A percentile compares a stretch with the other conserved stretches of the same genome.
phyloP scores from a whole-genome alignment of 2,329 filamentous ascomycete species.

The Bipolaris bicolor region DNA sequence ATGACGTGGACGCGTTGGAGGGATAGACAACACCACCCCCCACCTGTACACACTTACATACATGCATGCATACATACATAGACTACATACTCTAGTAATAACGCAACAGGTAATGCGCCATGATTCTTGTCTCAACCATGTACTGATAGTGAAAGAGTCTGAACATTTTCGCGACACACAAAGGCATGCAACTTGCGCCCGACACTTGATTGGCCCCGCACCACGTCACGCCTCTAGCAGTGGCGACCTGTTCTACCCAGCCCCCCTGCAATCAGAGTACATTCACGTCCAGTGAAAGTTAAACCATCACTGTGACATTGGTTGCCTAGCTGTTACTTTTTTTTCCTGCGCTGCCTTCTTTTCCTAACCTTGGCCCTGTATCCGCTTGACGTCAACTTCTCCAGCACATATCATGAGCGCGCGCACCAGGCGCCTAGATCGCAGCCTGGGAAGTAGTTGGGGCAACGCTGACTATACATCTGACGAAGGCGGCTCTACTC shows the following conservation, averaged over 20 bases:
- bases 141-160: slow-evolving; percentile 2
- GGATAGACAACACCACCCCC: slow-evolving; percentile 4
- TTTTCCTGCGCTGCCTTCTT: neutral
- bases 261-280: slow-evolving; percentile 21
- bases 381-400: neutral
- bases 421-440: slow-evolving; percentile 25
- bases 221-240: slow-evolving; percentile 38
- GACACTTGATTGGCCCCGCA: slow-evolving; percentile 33
- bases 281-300: slow-evolving; percentile 4
- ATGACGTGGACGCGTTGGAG: slow-evolving; percentile 22
- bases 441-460: slow-evolving; percentile 46
- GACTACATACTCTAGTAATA: neutral
- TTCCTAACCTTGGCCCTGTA: neutral
- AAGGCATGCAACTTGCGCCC: slow-evolving; percentile 4
- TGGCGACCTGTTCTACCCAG: slow-evolving; percentile 31
- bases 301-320: neutral
- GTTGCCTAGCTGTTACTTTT: neutral
- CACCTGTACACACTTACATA: neutral
- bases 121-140: neutral
- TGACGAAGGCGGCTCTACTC: slow-evolving; percentile 33
- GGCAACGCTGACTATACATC: slow-evolving; percentile 39
- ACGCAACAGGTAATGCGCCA: slow-evolving; percentile 2
- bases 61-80: no score
- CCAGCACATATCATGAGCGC: slow-evolving; percentile 22
- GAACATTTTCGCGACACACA: slow-evolving; percentile 8